Percentiles rank a stretch among this genome's conserved stretches.
Evolutionary conservation across 108 stramenopile genomes (phyloP).

Genomic region (Pseudonitzschia pungens): DNA sequence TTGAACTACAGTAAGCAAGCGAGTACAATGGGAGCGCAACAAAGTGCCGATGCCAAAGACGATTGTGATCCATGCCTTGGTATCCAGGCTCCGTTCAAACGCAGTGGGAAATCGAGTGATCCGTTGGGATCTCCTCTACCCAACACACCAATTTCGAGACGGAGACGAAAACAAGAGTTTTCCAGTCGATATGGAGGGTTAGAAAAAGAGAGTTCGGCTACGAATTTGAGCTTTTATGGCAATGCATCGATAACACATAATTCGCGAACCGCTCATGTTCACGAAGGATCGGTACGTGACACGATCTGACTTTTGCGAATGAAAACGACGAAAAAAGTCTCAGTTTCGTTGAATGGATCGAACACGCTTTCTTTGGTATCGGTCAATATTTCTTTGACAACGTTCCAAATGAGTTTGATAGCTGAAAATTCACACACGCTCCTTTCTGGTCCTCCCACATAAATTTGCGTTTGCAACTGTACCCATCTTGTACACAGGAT

Average conservation of each 20-base stretch:
- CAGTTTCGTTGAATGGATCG: too few species aligned
- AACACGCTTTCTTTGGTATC: too few species aligned
- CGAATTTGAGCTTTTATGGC: background rate
- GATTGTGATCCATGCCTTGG: conserved; percentile 30
- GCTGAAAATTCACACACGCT: background rate
- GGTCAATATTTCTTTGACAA: background rate
- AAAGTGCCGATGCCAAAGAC: conserved; percentile 19
- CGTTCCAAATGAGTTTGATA: background rate
- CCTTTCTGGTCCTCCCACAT: background rate
- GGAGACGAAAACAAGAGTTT: conserved; percentile 37
- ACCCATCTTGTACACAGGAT: conserved; percentile 28
- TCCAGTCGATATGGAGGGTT: conserved; percentile 55
- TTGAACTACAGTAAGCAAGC: background rate
- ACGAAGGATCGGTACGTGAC: conserved; percentile 56
- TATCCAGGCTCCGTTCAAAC: conserved; percentile 21
- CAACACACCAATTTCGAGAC: conserved; percentile 54
- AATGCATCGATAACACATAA: background rate
- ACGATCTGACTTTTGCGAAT: background rate
- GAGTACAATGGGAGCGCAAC: conserved; percentile 25
- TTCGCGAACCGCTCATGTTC: conserved; percentile 37
- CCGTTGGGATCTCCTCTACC: conserved; percentile 72
- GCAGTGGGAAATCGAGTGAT: conserved; percentile 23
- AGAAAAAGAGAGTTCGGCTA: conserved; percentile 50
- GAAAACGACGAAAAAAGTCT: too few species aligned
- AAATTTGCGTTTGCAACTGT: background rate